These are phyloP conservation scores for Emericellopsis atlantica DNA, from an alignment of 2,329 filamentous ascomycete species.

Conservation along the genomic window DNA sequence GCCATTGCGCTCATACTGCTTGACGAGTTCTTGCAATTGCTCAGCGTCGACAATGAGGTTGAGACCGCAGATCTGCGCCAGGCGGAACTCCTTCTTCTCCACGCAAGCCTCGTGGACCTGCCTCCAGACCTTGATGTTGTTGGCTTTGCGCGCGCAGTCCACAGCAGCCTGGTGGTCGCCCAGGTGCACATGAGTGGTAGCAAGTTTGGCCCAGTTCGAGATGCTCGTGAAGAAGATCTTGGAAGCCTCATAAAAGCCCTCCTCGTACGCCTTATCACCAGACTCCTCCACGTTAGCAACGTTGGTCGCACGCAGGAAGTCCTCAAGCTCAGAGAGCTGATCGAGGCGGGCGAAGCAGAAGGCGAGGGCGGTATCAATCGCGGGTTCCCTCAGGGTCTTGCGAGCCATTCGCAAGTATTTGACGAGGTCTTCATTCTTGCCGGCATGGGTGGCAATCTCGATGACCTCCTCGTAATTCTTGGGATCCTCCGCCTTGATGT, in stretches of 20 bases:
- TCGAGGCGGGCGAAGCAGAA: conserved; percentile 90
- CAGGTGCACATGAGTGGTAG: conserved; percentile 93
- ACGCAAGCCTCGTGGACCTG: conserved; percentile 96
- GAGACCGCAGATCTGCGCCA: conserved; percentile 96
- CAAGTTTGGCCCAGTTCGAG: conserved; percentile 98
- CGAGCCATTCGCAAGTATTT: conserved; percentile 95
- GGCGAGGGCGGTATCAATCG: conserved; percentile 85
- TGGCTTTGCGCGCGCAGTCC: conserved; percentile 94
- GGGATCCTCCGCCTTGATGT: conserved; percentile 88
- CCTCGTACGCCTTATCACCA: conserved; percentile 93
- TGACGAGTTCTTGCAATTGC: conserved; percentile 82
- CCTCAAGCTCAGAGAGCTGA: conserved; percentile 85
- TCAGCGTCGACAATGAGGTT: conserved; percentile 97
- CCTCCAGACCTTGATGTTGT: conserved; percentile 99
- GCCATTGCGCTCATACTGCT: conserved; percentile 91
- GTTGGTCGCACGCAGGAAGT: conserved; percentile 87
- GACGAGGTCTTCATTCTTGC: conserved; percentile 95
- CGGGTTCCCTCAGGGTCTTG: conserved; percentile 87
- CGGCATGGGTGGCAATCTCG: conserved; percentile 85
- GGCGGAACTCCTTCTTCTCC: conserved; percentile 94
- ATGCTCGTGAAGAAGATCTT: conserved; percentile 99
- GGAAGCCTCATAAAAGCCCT: conserved; percentile 87
- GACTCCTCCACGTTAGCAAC: conserved; percentile 94
- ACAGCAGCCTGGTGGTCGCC: conserved; percentile 96
- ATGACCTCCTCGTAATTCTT: conserved; percentile 94